Percentiles rank a stretch among this genome's conserved stretches.
These are phyloP conservation scores for Pleoardoris graminearum DNA, from an alignment of 2,329 filamentous ascomycete species.

Conservation along the genomic window DNA sequence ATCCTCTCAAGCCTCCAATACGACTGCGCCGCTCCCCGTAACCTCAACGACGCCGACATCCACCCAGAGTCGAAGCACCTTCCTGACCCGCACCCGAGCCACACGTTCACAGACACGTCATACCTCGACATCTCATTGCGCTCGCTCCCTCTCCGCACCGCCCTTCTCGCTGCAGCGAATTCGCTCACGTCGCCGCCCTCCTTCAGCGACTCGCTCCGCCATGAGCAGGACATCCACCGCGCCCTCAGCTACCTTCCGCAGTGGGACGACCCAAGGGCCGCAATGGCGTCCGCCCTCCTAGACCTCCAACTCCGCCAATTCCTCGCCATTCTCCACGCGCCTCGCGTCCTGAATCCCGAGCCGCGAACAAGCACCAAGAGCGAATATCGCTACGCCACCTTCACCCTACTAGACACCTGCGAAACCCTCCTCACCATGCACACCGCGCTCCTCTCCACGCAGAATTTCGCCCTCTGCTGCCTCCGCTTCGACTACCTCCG, in stretches of 20 bases:
- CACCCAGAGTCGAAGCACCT: slow-evolving; percentile 13
- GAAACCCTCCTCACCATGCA: slow-evolving; percentile 18
- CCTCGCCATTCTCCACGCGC: slow-evolving; percentile 27
- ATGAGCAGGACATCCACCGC: slow-evolving; percentile 18
- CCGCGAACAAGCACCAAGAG: not conserved
- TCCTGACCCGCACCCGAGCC: slow-evolving; percentile 16
- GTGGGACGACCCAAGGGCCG: slow-evolving; percentile 15
- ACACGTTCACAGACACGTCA: slow-evolving; percentile 24
- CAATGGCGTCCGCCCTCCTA: slow-evolving; percentile 23
- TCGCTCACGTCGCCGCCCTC: slow-evolving; percentile 10
- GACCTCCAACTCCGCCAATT: slow-evolving; percentile 34
- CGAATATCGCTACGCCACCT: slow-evolving; percentile 12
- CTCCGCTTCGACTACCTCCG: slow-evolving; percentile 26
- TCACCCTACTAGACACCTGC: slow-evolving; percentile 18
- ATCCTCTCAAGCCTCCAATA: slow-evolving; percentile 45
- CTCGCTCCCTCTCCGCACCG: slow-evolving; percentile 14
- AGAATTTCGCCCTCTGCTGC: slow-evolving; percentile 20
- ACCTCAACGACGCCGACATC: slow-evolving; percentile 55
- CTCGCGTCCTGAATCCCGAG: slow-evolving; percentile 7
- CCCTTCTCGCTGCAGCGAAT: slow-evolving; percentile 16
- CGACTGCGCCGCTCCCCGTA: slow-evolving; percentile 53
- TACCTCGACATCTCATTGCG: slow-evolving; percentile 19
- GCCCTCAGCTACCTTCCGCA: slow-evolving; percentile 13
- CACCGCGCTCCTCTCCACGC: slow-evolving; percentile 12
- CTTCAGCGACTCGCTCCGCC: slow-evolving; percentile 18